Conservation (phyloP, 2,329 filamentous ascomycete species). For the Talaromyces atroroseus region DNA sequence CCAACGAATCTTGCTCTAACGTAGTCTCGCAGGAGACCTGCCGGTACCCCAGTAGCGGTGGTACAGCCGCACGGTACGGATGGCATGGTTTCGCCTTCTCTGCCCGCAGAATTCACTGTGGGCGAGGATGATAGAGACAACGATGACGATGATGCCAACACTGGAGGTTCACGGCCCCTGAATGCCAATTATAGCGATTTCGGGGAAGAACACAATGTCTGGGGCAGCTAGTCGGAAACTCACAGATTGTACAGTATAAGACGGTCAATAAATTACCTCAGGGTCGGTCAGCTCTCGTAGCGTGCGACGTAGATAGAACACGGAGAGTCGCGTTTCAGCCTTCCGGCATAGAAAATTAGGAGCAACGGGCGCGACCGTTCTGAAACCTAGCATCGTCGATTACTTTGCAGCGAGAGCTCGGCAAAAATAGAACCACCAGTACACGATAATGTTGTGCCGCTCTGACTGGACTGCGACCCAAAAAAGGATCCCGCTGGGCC, state of each 20-base stretch:
- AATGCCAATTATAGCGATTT: conserved; percentile 27
- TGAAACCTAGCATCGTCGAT: not conserved
- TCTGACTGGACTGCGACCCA: conserved; percentile 7
- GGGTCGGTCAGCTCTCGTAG: not conserved
- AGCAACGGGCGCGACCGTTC: not conserved
- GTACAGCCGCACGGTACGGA: conserved; percentile 1
- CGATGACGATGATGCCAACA: conserved; percentile 18
- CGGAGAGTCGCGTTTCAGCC: not conserved
- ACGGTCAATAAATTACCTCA: not conserved
- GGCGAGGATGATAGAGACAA: conserved; percentile 16
- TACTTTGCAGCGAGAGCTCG: not conserved
- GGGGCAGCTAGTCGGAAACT: conserved; percentile 16
- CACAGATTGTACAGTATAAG: not conserved
- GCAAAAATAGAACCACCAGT: not conserved
- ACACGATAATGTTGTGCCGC: not conserved
- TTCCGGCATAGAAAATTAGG: not conserved
- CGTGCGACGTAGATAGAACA: conserved; percentile 11
- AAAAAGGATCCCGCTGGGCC: not conserved
- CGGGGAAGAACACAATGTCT: conserved; percentile 29
- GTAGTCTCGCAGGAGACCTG: conserved; percentile 24
- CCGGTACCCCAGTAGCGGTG: conserved; percentile 27
- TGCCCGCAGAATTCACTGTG: conserved; percentile 3
- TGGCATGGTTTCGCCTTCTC: conserved; percentile 1
- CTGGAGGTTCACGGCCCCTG: conserved; percentile 15
- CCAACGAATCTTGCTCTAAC: conserved; percentile 16